These are phyloP conservation scores for Cyberlindnera veronae DNA, from an alignment of 805 yeast species.

Conservation along the genomic window DNA sequence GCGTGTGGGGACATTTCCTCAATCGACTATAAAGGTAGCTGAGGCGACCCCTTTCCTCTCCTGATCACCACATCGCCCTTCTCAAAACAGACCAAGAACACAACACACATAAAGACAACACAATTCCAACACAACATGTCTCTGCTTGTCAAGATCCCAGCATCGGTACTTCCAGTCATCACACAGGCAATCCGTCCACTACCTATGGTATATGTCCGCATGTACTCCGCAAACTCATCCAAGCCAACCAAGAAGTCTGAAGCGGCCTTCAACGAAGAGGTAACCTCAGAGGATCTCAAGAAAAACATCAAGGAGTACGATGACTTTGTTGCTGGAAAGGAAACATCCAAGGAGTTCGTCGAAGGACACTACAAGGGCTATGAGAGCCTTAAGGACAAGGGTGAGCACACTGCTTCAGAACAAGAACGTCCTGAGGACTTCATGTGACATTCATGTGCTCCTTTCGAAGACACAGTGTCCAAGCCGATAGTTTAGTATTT, in stretches of 20 bases:
- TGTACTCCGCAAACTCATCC: no score
- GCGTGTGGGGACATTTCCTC: no score
- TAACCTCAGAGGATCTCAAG: constrained; percentile 12
- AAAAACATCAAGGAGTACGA: constrained; percentile 10
- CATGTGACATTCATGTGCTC: constrained; percentile 14
- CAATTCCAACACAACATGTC: no score
- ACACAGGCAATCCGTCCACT: not conserved
- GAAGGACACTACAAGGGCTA: constrained; percentile 15
- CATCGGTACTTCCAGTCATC: no score
- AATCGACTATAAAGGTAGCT: no score
- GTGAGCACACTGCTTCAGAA: constrained; percentile 20
- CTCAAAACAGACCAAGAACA: no score
- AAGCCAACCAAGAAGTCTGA: constrained; percentile 6
- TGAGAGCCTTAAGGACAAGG: constrained; percentile 22
- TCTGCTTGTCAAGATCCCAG: no score
- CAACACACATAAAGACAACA: no score
- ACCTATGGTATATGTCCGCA: not conserved
- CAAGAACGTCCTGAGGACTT: constrained; percentile 27
- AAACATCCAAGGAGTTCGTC: constrained; percentile 5
- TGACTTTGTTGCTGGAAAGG: constrained; percentile 7
- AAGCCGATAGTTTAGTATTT: not conserved
- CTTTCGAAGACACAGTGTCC: not conserved
- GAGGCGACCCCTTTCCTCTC: no score
- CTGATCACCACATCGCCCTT: no score
- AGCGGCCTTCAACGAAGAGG: constrained; percentile 18